Conservation (phyloP, 2,329 filamentous ascomycete genomes). For the Penicillium sclerotigenum region DNA sequence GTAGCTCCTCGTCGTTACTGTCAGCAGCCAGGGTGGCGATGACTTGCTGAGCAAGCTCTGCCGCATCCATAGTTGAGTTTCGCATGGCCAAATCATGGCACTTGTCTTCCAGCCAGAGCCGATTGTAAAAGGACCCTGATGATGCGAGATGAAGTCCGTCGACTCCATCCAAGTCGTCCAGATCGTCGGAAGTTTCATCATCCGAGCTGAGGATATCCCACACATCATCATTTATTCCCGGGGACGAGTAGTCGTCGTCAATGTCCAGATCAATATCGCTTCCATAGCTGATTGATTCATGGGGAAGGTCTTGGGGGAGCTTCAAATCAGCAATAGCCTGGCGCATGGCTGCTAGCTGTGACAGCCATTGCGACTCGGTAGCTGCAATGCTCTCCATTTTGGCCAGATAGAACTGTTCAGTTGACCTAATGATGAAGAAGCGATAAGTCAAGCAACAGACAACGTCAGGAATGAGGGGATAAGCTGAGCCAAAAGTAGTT, state of each 20-base stretch:
- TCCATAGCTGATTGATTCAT: conserved; percentile 47
- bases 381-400: conserved; percentile 25
- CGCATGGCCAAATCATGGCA: conserved; percentile 64
- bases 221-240: conserved; percentile 70
- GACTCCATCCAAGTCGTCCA: conserved; percentile 54
- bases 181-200: conserved; percentile 64
- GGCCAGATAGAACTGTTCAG: background rate
- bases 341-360: conserved; percentile 81
- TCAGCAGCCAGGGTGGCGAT: conserved; percentile 68
- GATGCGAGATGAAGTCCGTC: conserved; percentile 38
- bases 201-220: conserved; percentile 87
- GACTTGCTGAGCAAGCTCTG: conserved; percentile 75
- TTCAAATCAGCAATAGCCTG: conserved; percentile 73
- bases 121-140: conserved; percentile 48
- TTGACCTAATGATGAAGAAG: background rate
- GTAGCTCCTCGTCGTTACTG: conserved; percentile 77
- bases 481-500: conserved; percentile 1
- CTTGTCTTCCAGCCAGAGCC: conserved; percentile 67
- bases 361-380: conserved; percentile 70
- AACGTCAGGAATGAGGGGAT: conserved; percentile 5
- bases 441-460: background rate
- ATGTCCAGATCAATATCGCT: conserved; percentile 56
- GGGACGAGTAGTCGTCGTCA: conserved; percentile 61
- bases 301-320: conserved; percentile 49
- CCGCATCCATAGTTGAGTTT: conserved; percentile 64